Base-by-base conservation (phyloP, 352 stramenopile genomes). In the Phytophthora cajani region DNA sequence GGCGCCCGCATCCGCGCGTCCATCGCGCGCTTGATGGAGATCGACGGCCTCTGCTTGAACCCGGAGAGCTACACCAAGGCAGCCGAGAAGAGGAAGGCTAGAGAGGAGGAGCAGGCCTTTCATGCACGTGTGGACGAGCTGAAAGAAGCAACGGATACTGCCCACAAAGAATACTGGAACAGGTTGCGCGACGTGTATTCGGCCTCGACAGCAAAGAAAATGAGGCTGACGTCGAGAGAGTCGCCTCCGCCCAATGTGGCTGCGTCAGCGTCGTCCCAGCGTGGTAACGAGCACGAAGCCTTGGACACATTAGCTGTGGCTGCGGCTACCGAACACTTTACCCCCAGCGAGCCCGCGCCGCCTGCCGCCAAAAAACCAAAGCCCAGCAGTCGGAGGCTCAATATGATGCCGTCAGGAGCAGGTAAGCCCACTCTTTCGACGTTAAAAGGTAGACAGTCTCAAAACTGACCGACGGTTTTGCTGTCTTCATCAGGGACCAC, bases 101-200 rank as follows among this genome's bases (percentile, higher is more conserved):
- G 65, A 78, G 58, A 62, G 61, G 54, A 62, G 38, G 50, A 88
- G 67, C 60, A 79, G 62, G 44, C 85, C 58, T 76, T 90, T 25
- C 61, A 64, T 10, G 60, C 53, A 9, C 63, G 52, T 30, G 74
- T 78, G 10, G 61, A 68, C 51, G 40, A 30, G 6, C 30, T 77
- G 30, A 57, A 75, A 55, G 64, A 51, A 8, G 65, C 62, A 9
- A 75, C 52, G 36, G 27, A 63, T 51, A 40, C 12, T 21, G 70
- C 66, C 40, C 69, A 92, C 58, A 81, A 85, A 58, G 74, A 91
- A 62, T 88, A 92, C 67, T 91, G 77, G 74, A 80, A 76, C 32
- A 85, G 79, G 7, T 50, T 93, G 32, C 74, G 72, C 12, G 74
- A 88, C 42, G 67, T 90, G 17, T 89, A 91, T 56, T 79, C 79